phyloP scores from a whole-genome alignment of 352 stramenopile species.

The Globisporangium sylvaticum region DNA sequence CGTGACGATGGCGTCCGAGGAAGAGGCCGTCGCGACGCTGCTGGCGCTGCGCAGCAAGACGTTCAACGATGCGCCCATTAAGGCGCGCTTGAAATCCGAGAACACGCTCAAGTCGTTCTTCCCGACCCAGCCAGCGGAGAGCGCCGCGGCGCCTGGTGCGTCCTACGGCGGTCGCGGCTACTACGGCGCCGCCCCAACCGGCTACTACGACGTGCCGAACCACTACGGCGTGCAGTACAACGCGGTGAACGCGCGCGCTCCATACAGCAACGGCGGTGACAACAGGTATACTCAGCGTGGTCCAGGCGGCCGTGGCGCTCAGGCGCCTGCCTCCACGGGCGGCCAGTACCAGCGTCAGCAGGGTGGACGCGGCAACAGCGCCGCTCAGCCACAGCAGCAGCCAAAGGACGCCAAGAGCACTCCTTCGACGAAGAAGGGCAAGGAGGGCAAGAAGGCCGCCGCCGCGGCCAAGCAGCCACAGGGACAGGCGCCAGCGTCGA shows the following conservation, averaged over 20 bases:
- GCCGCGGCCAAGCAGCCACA: slow-evolving; percentile 20
- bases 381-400: slow-evolving; percentile 25
- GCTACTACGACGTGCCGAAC: slow-evolving; percentile 68
- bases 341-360: slow-evolving; percentile 23
- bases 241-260: slow-evolving; percentile 28
- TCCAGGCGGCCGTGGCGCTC: slow-evolving; percentile 15
- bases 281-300: slow-evolving; percentile 35
- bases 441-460: slow-evolving; percentile 54
- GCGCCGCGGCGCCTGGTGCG: slow-evolving; percentile 31
- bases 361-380: slow-evolving; percentile 25
- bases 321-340: slow-evolving; percentile 12
- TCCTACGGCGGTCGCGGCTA: slow-evolving; percentile 61
- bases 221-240: slow-evolving; percentile 59
- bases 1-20: slow-evolving; percentile 86
- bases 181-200: slow-evolving; percentile 47
- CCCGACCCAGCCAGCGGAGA: slow-evolving; percentile 65
- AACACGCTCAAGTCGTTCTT: slow-evolving; percentile 91
- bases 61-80: slow-evolving; percentile 87
- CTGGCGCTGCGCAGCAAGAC: slow-evolving; percentile 86
- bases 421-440: slow-evolving; percentile 47
- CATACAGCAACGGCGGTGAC: slow-evolving; percentile 40
- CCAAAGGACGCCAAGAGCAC: slow-evolving; percentile 44
- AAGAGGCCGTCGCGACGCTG: slow-evolving; percentile 82
- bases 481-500: slow-evolving; percentile 23
- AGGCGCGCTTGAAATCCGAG: slow-evolving; percentile 91